Conservation (phyloP, 345 rosid species). For the Arabidopsis arenosa region DNA sequence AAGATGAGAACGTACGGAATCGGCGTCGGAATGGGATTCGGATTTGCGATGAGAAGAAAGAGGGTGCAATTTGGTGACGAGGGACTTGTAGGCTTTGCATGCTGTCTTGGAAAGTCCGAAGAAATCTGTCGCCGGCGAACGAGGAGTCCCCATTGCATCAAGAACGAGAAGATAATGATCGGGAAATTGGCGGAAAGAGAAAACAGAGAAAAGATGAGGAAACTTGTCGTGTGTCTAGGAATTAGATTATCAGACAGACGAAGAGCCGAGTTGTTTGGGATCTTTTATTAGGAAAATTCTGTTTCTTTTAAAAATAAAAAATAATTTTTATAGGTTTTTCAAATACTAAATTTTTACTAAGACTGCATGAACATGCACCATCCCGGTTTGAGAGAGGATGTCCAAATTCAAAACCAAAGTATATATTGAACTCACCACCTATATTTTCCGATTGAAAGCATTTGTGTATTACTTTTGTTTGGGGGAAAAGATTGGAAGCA, state of each 20-base stretch:
- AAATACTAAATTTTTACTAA: too few species aligned
- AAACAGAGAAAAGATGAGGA: slow-evolving; percentile 19
- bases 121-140: slow-evolving; percentile 50
- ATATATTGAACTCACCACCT: background rate
- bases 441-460: background rate
- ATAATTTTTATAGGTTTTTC: background rate
- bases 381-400: too few species aligned
- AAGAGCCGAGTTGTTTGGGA: slow-evolving; percentile 42
- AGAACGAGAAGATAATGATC: slow-evolving; percentile 16
- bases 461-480: too few species aligned
- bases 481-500: too few species aligned
- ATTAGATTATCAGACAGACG: slow-evolving; percentile 33
- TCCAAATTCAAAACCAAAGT: too few species aligned
- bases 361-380: too few species aligned
- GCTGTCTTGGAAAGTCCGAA: slow-evolving; percentile 51
- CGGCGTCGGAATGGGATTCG: slow-evolving; percentile 46
- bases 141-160: slow-evolving; percentile 50
- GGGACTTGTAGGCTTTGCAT: slow-evolving; percentile 67
- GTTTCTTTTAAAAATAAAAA: background rate
- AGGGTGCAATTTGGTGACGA: slow-evolving; percentile 57
- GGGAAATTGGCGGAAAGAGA: slow-evolving; percentile 11
- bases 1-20: slow-evolving; percentile 25
- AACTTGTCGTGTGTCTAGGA: slow-evolving; percentile 24
- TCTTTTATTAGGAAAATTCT: slow-evolving; percentile 43
- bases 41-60: slow-evolving; percentile 48